Evolutionary conservation across 495 filamentous ascomycete genomes (phyloP).

Genomic region (Penicillium paradoxum): DNA sequence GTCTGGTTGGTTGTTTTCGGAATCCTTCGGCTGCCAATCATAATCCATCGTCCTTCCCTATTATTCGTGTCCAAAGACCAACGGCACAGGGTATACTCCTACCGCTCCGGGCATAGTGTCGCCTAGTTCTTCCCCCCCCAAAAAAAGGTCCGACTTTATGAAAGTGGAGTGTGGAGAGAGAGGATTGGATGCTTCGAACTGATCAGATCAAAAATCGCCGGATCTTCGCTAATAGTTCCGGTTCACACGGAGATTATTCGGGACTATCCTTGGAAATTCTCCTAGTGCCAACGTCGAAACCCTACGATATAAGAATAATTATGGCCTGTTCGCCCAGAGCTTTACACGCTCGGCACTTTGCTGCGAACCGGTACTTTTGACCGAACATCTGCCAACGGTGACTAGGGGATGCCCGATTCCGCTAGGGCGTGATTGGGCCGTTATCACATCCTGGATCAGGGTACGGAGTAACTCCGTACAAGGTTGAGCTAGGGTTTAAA

Average conservation of each 20-base stretch:
- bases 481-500: neutral
- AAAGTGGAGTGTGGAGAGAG: neutral
- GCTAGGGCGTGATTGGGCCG: conserved; percentile 4
- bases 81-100: neutral
- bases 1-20: neutral
- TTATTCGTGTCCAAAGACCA: neutral
- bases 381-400: neutral
- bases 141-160: neutral
- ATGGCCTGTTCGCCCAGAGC: neutral
- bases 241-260: conserved; percentile 20
- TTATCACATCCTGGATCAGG: conserved; percentile 1
- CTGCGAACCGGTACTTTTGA: neutral
- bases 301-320: neutral
- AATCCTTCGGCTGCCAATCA: conserved; percentile 3
- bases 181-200: too few species aligned
- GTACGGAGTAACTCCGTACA: neutral
- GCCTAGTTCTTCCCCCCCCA: neutral
- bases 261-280: conserved; percentile 10
- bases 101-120: conserved; percentile 3
- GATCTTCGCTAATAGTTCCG: neutral
- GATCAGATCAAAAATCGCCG: conserved; percentile 5
- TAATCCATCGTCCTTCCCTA: neutral
- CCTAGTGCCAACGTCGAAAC: conserved; percentile 2
- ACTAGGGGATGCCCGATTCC: neutral
- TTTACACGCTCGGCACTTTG: neutral